Conservation (phyloP, 805 yeast species). For the Candida ascalaphidarum region DNA sequence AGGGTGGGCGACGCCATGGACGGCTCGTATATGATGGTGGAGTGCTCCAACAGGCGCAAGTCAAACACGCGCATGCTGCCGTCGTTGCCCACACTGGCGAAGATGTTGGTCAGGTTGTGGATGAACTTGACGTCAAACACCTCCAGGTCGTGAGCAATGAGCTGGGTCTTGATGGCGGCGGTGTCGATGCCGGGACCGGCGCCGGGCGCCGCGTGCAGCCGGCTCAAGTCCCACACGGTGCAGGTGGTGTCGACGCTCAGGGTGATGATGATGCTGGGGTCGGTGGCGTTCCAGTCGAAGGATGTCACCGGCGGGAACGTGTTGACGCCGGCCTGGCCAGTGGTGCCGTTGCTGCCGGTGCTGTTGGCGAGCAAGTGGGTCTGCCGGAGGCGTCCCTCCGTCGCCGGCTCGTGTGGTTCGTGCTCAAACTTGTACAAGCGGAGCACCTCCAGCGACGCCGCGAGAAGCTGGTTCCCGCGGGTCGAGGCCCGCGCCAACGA, state of each 20-base stretch:
- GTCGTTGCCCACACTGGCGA: slow-evolving; percentile 91
- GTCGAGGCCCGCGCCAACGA: slow-evolving; percentile 26
- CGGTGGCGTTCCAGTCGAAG: slow-evolving; percentile 83
- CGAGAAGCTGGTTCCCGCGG: slow-evolving; percentile 37
- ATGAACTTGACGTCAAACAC: slow-evolving; percentile 88
- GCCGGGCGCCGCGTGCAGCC: slow-evolving; percentile 12
- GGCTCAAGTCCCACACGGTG: slow-evolving; percentile 81
- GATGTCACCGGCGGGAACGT: slow-evolving; percentile 84
- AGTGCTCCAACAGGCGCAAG: slow-evolving; percentile 79
- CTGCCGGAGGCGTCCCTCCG: slow-evolving; percentile 27
- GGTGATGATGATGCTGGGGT: slow-evolving; percentile 66
- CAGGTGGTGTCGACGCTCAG: slow-evolving; percentile 94
- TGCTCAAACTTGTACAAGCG: slow-evolving; percentile 53
- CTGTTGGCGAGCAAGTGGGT: slow-evolving; percentile 33
- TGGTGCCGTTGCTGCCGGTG: slow-evolving; percentile 23
- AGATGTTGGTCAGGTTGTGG: slow-evolving; percentile 63
- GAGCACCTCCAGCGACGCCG: slow-evolving; percentile 66
- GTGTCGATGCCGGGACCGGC: slow-evolving; percentile 23
- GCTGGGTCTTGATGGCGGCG: slow-evolving; percentile 75
- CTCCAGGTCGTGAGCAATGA: slow-evolving; percentile 94
- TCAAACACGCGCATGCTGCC: slow-evolving; percentile 93
- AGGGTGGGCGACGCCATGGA: slow-evolving; percentile 4
- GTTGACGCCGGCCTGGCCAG: slow-evolving; percentile 35
- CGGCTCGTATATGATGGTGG: slow-evolving; percentile 93
- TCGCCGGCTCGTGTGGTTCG: slow-evolving; percentile 31